Evolutionary conservation across 108 stramenopile genomes (phyloP).

Genomic region (Schizochytrium sp.): DNA sequence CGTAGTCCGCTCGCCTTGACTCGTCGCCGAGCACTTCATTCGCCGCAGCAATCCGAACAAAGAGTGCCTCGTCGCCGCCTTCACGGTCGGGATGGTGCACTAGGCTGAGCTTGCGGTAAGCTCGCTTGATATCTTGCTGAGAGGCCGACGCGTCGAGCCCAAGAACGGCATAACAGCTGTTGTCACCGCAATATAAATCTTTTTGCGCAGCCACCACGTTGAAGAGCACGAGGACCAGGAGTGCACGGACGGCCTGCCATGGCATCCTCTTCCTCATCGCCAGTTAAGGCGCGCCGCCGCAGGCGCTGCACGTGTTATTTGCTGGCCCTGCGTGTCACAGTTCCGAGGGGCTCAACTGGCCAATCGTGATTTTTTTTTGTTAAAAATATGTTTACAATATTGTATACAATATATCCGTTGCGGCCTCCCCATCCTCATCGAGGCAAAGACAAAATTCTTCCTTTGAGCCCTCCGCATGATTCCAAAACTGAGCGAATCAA

Average conservation of each 20-base stretch:
- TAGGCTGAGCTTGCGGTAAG: neutral
- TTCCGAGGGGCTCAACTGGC: too few species aligned
- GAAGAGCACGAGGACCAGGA: neutral
- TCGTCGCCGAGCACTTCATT: neutral
- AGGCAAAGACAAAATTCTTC: too few species aligned
- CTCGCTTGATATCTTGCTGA: neutral
- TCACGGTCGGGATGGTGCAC: neutral
- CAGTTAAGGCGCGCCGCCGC: too few species aligned
- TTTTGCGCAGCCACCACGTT: neutral
- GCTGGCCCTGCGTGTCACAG: too few species aligned
- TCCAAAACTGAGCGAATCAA: too few species aligned
- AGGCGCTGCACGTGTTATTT: too few species aligned
- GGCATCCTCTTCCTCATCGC: too few species aligned
- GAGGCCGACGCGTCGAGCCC: neutral
- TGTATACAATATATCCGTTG: too few species aligned
- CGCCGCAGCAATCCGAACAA: neutral
- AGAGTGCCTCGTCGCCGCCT: slow-evolving; percentile 9
- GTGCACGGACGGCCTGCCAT: neutral
- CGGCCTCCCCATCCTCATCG: too few species aligned
- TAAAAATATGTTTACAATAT: too few species aligned
- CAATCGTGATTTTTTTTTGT: too few species aligned
- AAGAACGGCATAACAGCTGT: neutral
- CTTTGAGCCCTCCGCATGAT: too few species aligned
- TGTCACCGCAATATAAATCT: neutral
- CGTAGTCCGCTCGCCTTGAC: neutral